phyloP scores from a whole-genome alignment of 2,329 filamentous ascomycete species.

The Dissoconium aciculare region DNA sequence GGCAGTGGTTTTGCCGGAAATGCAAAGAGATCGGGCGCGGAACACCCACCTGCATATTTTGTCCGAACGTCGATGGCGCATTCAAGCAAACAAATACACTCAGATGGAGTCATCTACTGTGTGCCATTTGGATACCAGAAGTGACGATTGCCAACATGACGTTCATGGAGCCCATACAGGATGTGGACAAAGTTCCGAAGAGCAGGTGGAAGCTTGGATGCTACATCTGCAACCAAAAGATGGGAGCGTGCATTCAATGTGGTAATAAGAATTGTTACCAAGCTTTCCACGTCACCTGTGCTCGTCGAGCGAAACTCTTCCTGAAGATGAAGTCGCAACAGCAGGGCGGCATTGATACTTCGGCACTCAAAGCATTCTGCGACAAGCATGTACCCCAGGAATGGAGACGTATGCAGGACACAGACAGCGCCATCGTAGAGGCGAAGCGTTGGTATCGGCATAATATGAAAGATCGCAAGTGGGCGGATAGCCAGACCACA shows the following conservation, averaged over 20 bases:
- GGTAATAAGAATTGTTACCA: constrained; percentile 95
- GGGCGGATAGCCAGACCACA: constrained; percentile 79
- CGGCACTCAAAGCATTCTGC: constrained; percentile 84
- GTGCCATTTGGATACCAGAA: constrained; percentile 97
- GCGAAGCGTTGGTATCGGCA: constrained; percentile 81
- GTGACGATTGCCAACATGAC: constrained; percentile 89
- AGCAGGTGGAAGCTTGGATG: constrained; percentile 74
- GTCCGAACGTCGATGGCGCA: constrained; percentile 89
- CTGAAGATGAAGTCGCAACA: constrained; percentile 94
- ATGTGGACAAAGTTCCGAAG: constrained; percentile 93
- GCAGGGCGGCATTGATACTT: constrained; percentile 62
- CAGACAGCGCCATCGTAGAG: constrained; percentile 62
- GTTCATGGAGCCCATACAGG: constrained; percentile 96
- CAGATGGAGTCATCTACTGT: constrained; percentile 92
- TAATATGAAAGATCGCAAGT: constrained; percentile 75
- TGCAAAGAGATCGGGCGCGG: constrained; percentile 90
- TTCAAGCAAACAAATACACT: constrained; percentile 97
- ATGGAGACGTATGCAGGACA: constrained; percentile 73
- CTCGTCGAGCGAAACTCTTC: constrained; percentile 70
- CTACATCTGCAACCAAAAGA: constrained; percentile 93
- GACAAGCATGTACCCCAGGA: constrained; percentile 87
- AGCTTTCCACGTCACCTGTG: constrained; percentile 94
- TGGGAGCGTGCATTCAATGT: constrained; percentile 97
- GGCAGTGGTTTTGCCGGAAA: constrained; percentile 94
- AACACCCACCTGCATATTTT: constrained; percentile 92